These are phyloP conservation scores for Boletus albobrunnescens DNA, from an alignment of 1,284 basidiomycete species.

Conservation along the genomic window DNA sequence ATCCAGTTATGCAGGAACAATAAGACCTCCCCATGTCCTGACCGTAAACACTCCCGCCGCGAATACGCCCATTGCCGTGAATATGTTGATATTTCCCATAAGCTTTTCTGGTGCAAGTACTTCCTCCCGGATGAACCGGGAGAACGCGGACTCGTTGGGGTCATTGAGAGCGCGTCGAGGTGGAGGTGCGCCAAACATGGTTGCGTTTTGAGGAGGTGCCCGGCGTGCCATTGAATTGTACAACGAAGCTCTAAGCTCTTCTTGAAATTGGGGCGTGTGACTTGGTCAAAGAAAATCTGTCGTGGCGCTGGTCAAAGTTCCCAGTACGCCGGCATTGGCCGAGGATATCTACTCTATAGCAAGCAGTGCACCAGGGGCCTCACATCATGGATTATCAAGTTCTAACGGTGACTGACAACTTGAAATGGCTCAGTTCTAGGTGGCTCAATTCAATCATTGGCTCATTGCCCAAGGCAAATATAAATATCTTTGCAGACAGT, in stretches of 20 bases:
- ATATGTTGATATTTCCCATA: constrained; percentile 64
- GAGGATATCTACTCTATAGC: too few species aligned
- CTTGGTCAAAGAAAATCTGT: background rate
- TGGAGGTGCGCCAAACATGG: constrained; percentile 47
- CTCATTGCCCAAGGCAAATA: too few species aligned
- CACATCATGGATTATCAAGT: too few species aligned
- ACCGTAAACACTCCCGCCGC: constrained; percentile 60
- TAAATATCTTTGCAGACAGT: too few species aligned
- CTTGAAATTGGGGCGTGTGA: constrained; percentile 2
- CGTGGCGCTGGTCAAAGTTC: too few species aligned
- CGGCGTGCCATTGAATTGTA: constrained; percentile 59
- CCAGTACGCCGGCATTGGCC: constrained; percentile 15
- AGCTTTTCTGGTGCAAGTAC: constrained; percentile 68
- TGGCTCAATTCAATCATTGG: too few species aligned
- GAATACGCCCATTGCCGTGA: constrained; percentile 61
- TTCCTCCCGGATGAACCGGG: constrained; percentile 61
- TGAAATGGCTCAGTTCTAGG: too few species aligned
- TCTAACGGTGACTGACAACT: background rate
- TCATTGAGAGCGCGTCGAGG: constrained; percentile 41
- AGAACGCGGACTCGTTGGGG: constrained; percentile 57
- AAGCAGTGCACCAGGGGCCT: too few species aligned
- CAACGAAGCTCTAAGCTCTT: background rate
- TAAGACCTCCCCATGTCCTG: constrained; percentile 69
- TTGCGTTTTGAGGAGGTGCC: constrained; percentile 49
- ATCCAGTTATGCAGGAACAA: constrained; percentile 52